Conservation (phyloP, 441 rosid species). For the Lepidium campestre region DNA sequence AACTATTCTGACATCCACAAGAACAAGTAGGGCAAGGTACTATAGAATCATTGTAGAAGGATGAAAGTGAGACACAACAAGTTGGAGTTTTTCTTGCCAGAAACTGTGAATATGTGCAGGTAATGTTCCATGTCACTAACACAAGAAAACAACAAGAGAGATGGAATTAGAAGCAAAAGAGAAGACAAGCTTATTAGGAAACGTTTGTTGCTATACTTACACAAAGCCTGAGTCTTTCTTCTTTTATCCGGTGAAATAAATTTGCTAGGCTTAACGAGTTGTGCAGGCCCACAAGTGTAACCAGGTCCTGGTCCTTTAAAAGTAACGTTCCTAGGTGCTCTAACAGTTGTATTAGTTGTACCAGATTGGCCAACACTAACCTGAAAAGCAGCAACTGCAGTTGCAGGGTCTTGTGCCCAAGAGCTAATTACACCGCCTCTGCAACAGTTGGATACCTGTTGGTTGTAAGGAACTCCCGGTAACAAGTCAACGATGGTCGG, state of each 20-base stretch:
- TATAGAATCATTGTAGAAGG: slow-evolving; percentile 71
- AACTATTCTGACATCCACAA: slow-evolving; percentile 63
- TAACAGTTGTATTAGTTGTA: slow-evolving; percentile 59
- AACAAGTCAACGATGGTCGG: slow-evolving; percentile 70
- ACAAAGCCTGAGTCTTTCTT: slow-evolving; percentile 71
- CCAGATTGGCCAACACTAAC: slow-evolving; percentile 72
- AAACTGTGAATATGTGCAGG: slow-evolving; percentile 82
- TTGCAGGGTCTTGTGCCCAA: slow-evolving; percentile 64
- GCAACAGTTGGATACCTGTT: slow-evolving; percentile 72
- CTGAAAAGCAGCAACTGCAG: slow-evolving; percentile 65
- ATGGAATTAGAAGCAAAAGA: background rate
- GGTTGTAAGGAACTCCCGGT: slow-evolving; percentile 75
- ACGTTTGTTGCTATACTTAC: slow-evolving; percentile 42
- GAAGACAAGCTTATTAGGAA: background rate
- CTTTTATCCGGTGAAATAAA: slow-evolving; percentile 48
- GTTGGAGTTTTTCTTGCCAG: slow-evolving; percentile 62
- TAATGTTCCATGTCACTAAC: slow-evolving; percentile 87
- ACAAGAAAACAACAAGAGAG: slow-evolving; percentile 1
- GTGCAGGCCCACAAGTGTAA: slow-evolving; percentile 65
- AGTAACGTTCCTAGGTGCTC: slow-evolving; percentile 64
- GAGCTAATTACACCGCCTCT: slow-evolving; percentile 78
- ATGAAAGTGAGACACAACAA: slow-evolving; percentile 83
- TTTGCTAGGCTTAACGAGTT: slow-evolving; percentile 46
- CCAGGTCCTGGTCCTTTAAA: slow-evolving; percentile 77
- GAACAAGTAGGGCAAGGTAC: slow-evolving; percentile 69